These are phyloP conservation scores for Salix brachista DNA, from an alignment of 345 rosid genomes.

Conservation along the genomic window DNA sequence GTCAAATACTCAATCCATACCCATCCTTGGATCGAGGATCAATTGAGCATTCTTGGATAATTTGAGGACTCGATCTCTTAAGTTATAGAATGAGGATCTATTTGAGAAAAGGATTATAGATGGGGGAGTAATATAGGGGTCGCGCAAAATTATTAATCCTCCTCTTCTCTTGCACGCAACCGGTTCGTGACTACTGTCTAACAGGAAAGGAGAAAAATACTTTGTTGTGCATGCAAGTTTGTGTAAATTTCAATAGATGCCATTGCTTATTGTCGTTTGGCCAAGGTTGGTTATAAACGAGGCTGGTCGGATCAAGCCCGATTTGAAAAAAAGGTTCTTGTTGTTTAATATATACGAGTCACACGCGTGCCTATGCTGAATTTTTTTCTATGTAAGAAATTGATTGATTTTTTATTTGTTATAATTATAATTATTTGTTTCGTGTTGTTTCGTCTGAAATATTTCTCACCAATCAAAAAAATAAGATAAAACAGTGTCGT, in stretches of 20 bases:
- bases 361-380: too few species aligned
- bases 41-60: too few species aligned
- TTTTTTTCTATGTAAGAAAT: too few species aligned
- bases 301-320: not conserved
- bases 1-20: too few species aligned
- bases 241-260: not conserved
- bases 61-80: too few species aligned
- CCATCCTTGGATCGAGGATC: not conserved
- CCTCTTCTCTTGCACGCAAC: not conserved
- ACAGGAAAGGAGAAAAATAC: not conserved
- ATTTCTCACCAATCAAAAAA: too few species aligned
- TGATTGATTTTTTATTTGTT: too few species aligned
- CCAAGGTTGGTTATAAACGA: not conserved
- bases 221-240: not conserved
- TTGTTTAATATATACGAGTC: too few species aligned
- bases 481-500: fast-evolving
- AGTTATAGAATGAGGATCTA: too few species aligned
- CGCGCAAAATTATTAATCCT: not conserved
- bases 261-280: not conserved
- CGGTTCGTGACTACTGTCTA: not conserved
- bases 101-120: not conserved
- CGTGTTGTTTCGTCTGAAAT: too few species aligned
- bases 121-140: not conserved
- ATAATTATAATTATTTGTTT: too few species aligned
- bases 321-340: too few species aligned